Conservation (phyloP, 176 grass and related monocot species). For the Saccharum spontaneum region DNA sequence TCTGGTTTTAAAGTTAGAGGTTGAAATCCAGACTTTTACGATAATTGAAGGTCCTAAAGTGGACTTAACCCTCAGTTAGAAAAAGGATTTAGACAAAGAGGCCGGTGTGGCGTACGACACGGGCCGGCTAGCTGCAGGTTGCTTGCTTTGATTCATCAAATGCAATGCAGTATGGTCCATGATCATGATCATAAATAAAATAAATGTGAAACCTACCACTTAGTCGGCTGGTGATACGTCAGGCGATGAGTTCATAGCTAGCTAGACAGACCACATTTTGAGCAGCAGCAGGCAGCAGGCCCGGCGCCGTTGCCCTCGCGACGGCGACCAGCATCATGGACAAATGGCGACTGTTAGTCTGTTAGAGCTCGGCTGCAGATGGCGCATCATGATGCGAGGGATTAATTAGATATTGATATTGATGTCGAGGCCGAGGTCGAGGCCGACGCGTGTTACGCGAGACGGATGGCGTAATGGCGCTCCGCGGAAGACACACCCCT, state of each 20-base stretch:
- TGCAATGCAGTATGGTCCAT: neutral
- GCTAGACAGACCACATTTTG: neutral
- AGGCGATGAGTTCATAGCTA: conserved; percentile 13
- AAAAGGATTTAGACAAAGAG: neutral
- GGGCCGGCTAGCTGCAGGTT: neutral
- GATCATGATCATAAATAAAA: neutral
- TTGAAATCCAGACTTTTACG: too few relatives aligned
- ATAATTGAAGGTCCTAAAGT: too few relatives aligned
- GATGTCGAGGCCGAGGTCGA: neutral
- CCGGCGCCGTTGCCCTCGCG: neutral
- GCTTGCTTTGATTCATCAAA: neutral
- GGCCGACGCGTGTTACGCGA: too few relatives aligned
- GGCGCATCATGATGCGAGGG: too few relatives aligned
- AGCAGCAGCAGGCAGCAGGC: neutral
- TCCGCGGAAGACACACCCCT: too few relatives aligned
- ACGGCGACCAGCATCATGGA: neutral
- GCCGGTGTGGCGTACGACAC: conserved; percentile 6
- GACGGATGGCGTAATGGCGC: too few relatives aligned
- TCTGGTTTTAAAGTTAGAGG: too few relatives aligned
- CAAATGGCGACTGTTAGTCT: too few relatives aligned
- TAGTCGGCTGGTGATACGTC: conserved; percentile 37
- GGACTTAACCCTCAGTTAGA: too few relatives aligned
- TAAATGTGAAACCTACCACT: conserved; percentile 35
- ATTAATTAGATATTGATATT: neutral
- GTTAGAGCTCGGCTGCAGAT: too few relatives aligned